Conservation (phyloP, 2,329 filamentous ascomycete genomes). For the Xylaria multiplex region DNA sequence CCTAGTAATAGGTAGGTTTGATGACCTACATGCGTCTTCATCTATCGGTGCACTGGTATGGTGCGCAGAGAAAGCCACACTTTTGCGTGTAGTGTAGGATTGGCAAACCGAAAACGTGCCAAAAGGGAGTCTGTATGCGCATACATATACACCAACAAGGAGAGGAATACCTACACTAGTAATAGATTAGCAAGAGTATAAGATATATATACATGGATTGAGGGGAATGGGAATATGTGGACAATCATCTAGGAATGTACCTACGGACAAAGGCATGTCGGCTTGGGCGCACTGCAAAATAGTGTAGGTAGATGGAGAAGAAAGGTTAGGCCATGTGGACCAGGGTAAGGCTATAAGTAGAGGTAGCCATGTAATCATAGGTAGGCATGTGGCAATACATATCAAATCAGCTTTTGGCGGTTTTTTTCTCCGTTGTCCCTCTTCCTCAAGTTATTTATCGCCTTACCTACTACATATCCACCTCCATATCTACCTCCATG, state of each 20-base stretch:
- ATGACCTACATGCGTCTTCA: background rate
- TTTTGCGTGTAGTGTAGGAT: background rate
- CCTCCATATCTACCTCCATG: background rate
- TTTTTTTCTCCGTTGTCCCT: constrained; percentile 17
- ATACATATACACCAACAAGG: background rate
- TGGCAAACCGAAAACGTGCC: background rate
- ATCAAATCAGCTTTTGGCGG: constrained; percentile 35
- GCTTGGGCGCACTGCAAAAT: constrained; percentile 13
- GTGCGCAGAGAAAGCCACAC: background rate
- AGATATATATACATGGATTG: background rate
- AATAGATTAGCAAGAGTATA: background rate
- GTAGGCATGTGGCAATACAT: constrained; percentile 24
- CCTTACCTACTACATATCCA: constrained; percentile 9
- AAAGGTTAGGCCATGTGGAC: constrained; percentile 13
- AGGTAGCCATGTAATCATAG: constrained; percentile 16
- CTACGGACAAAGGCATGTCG: constrained; percentile 14
- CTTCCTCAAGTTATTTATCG: constrained; percentile 12
- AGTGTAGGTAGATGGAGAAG: constrained; percentile 1
- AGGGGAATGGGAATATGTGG: constrained; percentile 1
- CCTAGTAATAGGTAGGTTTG: background rate
- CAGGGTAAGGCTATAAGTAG: constrained; percentile 29
- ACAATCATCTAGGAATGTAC: constrained; percentile 2
- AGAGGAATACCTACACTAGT: background rate
- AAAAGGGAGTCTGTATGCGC: background rate
- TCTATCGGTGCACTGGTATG: background rate